Conservation (phyloP, 441 rosid genomes). For the Francoa sonchifolia region DNA sequence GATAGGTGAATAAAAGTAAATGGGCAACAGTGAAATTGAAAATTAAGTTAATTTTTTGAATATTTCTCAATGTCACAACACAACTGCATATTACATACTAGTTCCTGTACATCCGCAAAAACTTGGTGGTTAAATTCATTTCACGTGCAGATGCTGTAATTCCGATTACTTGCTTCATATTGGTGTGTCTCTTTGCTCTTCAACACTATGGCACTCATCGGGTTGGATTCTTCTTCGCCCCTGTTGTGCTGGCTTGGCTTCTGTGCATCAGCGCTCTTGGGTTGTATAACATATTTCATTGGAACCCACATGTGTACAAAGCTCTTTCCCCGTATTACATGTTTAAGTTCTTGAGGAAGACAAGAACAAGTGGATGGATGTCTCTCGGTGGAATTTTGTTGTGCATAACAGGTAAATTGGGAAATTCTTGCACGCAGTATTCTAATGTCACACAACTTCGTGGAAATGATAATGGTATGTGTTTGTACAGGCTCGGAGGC, state of each 20-base stretch:
- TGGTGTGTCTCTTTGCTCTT: constrained; percentile 86
- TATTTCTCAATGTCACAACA: neutral
- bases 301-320: constrained; percentile 76
- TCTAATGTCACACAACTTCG: neutral
- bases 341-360: constrained; percentile 93
- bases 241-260: constrained; percentile 67
- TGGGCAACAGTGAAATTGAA: no score
- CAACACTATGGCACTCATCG: constrained; percentile 95
- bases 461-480: constrained; percentile 7
- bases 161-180: constrained; percentile 83
- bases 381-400: constrained; percentile 88
- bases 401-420: constrained; percentile 75
- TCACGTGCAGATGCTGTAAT: constrained; percentile 66
- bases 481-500: constrained; percentile 84
- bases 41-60: no score
- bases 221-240: constrained; percentile 82
- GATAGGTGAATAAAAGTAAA: no score
- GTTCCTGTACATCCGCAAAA: neutral
- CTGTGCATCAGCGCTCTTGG: constrained; percentile 88
- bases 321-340: constrained; percentile 93
- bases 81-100: neutral
- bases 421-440: neutral
- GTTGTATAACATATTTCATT: constrained; percentile 63
- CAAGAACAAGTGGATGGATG: constrained; percentile 90
- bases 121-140: constrained; percentile 4